Evolutionary conservation across 2,329 filamentous ascomycete species (phyloP).

Genomic region (Pyricularia grisea): DNA sequence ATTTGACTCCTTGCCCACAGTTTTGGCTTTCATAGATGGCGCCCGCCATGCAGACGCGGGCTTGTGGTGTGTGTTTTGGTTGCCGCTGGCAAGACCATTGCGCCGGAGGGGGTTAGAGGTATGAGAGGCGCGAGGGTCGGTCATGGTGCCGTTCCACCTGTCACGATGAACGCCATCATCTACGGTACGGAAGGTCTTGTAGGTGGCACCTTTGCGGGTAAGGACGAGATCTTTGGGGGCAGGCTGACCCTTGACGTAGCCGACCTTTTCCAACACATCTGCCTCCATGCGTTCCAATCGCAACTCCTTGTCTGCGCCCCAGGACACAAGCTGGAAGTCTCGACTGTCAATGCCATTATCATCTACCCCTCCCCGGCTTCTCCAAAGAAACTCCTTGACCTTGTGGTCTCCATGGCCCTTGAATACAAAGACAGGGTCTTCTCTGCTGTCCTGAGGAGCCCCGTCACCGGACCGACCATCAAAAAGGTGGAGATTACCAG

Average conservation of each 20-base stretch:
- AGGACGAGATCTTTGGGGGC: slow-evolving; percentile 57
- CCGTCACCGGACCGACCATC: slow-evolving; percentile 47
- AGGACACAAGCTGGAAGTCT: slow-evolving; percentile 88
- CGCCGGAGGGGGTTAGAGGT: slow-evolving; percentile 22
- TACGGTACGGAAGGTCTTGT: slow-evolving; percentile 75
- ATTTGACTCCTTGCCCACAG: slow-evolving; percentile 30
- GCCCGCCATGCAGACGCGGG: slow-evolving; percentile 37
- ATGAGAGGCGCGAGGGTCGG: slow-evolving; percentile 41
- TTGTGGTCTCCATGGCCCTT: slow-evolving; percentile 54
- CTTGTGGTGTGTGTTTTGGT: slow-evolving; percentile 27
- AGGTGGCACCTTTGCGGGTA: slow-evolving; percentile 75
- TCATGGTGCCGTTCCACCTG: slow-evolving; percentile 52
- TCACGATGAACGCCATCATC: slow-evolving; percentile 49
- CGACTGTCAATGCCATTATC: slow-evolving; percentile 67
- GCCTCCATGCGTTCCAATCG: slow-evolving; percentile 66
- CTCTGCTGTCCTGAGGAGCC: slow-evolving; percentile 31
- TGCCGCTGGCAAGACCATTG: slow-evolving; percentile 32
- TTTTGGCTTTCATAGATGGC: slow-evolving; percentile 50
- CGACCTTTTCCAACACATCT: slow-evolving; percentile 56
- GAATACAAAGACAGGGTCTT: slow-evolving; percentile 47
- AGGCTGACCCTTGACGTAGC: slow-evolving; percentile 60
- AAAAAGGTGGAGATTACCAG: slow-evolving; percentile 77
- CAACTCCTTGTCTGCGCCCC: slow-evolving; percentile 79
- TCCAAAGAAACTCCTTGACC: slow-evolving; percentile 89
- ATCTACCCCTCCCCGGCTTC: slow-evolving; percentile 59